Percentiles rank a stretch among this genome's conserved stretches.
Evolutionary conservation across 2,329 filamentous ascomycete species (phyloP).

Genomic region (Fonsecaea nubica): DNA sequence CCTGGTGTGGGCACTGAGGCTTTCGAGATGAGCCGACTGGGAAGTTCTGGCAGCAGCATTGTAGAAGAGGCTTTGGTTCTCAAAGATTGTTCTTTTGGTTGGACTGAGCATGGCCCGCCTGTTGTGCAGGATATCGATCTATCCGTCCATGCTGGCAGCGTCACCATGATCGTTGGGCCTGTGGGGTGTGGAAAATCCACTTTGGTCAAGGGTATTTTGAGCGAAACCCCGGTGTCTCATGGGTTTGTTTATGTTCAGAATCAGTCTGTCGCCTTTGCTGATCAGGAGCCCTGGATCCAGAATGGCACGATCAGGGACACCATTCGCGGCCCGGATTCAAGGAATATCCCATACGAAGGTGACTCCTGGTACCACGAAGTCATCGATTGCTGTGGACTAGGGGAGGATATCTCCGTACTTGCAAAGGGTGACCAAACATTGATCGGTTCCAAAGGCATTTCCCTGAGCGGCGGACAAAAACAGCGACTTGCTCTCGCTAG

Average conservation of each 20-base stretch:
- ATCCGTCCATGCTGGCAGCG: conserved; percentile 22
- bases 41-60: neutral
- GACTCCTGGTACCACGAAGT: conserved; percentile 42
- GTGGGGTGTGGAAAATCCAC: conserved; percentile 41
- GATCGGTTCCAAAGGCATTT: conserved; percentile 40
- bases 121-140: conserved; percentile 40
- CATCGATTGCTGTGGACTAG: conserved; percentile 40
- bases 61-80: conserved; percentile 38
- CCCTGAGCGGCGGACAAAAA: conserved; percentile 44
- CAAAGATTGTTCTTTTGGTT: conserved; percentile 56
- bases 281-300: conserved; percentile 39
- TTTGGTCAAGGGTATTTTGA: conserved; percentile 37
- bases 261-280: conserved; percentile 33
- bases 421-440: conserved; percentile 38
- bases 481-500: conserved; percentile 55
- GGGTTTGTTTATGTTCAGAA: conserved; percentile 34
- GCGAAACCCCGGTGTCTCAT: conserved; percentile 32
- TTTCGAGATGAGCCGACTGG: conserved; percentile 23
- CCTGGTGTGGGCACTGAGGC: neutral
- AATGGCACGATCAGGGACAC: conserved; percentile 36
- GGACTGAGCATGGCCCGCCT: conserved; percentile 52
- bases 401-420: conserved; percentile 39
- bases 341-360: conserved; percentile 28
- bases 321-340: conserved; percentile 38
- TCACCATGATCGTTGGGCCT: conserved; percentile 42